These are phyloP conservation scores for Ormosia emarginata DNA, from an alignment of 306 rosid genomes.

Conservation along the genomic window DNA sequence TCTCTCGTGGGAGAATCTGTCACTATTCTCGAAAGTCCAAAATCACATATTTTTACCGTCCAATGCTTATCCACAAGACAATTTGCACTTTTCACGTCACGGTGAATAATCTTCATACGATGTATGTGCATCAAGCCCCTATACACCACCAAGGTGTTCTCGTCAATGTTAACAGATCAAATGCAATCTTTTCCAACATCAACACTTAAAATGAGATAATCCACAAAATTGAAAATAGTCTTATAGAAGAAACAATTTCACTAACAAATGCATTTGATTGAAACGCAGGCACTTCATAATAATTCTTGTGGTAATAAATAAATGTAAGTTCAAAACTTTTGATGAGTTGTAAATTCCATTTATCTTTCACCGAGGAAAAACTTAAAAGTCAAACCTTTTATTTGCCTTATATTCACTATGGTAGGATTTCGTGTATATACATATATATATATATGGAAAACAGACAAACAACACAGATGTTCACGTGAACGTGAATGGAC, in stretches of 20 bases:
- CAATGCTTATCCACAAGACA: slow-evolving; percentile 95
- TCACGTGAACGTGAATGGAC: slow-evolving; percentile 11
- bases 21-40: slow-evolving; percentile 88
- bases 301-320: background rate
- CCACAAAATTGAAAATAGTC: background rate
- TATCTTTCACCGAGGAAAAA: background rate
- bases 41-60: slow-evolving; percentile 94
- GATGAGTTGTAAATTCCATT: background rate
- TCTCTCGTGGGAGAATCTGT: slow-evolving; percentile 58
- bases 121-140: slow-evolving; percentile 99
- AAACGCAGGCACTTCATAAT: background rate
- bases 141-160: slow-evolving; percentile 13
- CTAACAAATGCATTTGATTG: background rate
- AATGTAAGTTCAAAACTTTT: background rate
- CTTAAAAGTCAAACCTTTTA: background rate
- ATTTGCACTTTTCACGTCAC: slow-evolving; percentile 93
- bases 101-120: slow-evolving; percentile 95
- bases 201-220: background rate
- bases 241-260: background rate
- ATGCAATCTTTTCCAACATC: background rate
- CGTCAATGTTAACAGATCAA: slow-evolving; percentile 25
- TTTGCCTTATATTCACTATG: background rate
- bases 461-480: background rate
- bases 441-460: background rate
- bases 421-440: background rate